phyloP scores from a whole-genome alignment of 2,329 filamentous ascomycete species.

The Pestalotiopsis sp. region DNA sequence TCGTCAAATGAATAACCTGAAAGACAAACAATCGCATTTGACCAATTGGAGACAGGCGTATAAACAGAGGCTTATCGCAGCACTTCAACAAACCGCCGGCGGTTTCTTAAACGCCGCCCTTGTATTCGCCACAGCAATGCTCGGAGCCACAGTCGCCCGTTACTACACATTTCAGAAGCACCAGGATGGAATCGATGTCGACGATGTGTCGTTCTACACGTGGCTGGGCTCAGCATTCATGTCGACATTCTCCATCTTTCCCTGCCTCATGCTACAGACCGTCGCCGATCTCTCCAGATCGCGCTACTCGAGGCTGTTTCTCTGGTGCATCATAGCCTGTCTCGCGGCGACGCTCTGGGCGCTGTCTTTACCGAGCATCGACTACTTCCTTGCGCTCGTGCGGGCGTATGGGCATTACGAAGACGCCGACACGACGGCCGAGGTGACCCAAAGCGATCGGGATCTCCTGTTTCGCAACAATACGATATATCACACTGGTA shows the following conservation, averaged over 20 bases:
- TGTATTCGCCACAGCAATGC: neutral
- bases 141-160: neutral
- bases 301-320: neutral
- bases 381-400: neutral
- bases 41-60: neutral
- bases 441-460: neutral
- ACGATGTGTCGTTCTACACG: neutral
- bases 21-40: neutral
- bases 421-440: neutral
- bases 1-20: neutral
- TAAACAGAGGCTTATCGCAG: neutral
- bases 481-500: neutral
- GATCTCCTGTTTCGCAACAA: neutral
- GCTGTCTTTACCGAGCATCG: neutral
- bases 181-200: neutral
- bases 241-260: neutral
- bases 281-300: neutral
- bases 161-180: neutral
- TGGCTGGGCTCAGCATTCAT: neutral
- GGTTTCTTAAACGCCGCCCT: neutral
- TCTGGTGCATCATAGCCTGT: neutral
- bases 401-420: neutral
- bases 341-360: neutral
- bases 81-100: neutral
- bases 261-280: neutral